A percentile compares a stretch with the other conserved stretches of the same genome.
phyloP scores from a whole-genome alignment of 2,329 filamentous ascomycete species.

The Fusarium coicis region DNA sequence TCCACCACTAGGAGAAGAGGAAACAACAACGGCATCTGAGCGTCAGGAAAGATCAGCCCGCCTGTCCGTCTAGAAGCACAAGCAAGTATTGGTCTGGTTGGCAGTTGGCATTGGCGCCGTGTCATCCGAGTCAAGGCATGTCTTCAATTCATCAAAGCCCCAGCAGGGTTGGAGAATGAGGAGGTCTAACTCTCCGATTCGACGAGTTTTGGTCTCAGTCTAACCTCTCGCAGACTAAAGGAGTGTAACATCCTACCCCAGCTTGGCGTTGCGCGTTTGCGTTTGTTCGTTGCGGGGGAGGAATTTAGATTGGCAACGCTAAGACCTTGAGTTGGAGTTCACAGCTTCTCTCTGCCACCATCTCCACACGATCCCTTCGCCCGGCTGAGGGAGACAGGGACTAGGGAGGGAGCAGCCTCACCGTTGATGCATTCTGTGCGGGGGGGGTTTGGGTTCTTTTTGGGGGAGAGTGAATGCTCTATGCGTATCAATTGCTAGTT shows the following conservation, averaged over 20 bases:
- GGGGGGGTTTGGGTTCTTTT: conserved; percentile 5
- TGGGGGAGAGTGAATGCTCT: background rate
- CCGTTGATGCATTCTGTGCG: conserved; percentile 26
- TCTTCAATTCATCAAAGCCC: conserved; percentile 30
- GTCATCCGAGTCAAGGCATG: conserved; percentile 18
- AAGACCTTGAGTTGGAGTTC: conserved; percentile 36
- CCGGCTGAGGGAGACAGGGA: conserved; percentile 27
- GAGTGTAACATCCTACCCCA: conserved; percentile 27
- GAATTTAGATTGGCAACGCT: conserved; percentile 27
- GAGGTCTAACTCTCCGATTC: conserved; percentile 9
- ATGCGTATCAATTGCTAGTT: background rate
- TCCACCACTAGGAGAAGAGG: conserved; percentile 43
- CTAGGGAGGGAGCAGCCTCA: conserved; percentile 11
- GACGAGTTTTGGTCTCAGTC: conserved; percentile 1
- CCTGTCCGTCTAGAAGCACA: conserved; percentile 32
- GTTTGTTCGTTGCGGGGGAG: conserved; percentile 36
- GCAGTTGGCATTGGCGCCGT: conserved; percentile 15
- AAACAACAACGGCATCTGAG: conserved; percentile 10
- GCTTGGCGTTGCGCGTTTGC: conserved; percentile 2
- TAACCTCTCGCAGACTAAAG: conserved; percentile 21
- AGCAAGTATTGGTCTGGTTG: background rate
- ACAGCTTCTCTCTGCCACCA: background rate
- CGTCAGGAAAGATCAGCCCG: conserved; percentile 32
- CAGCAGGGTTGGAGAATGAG: background rate
- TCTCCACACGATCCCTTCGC: conserved; percentile 45